Evolutionary conservation across 2,329 filamentous ascomycete species (phyloP).

Genomic region (Aspergillus pseudonomiae): DNA sequence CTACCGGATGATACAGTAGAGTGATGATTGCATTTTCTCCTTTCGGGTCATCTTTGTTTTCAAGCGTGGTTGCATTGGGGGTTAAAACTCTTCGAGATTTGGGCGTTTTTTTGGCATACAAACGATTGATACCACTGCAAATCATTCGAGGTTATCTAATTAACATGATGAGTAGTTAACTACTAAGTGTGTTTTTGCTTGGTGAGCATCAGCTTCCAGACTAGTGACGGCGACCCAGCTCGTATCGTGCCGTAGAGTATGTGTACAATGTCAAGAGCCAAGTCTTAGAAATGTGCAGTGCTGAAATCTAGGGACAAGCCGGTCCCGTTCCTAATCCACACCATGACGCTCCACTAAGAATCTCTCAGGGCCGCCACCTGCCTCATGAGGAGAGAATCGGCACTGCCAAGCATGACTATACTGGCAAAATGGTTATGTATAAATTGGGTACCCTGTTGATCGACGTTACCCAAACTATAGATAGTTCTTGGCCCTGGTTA

Average conservation of each 20-base stretch:
- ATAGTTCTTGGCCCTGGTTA: conserved; percentile 4
- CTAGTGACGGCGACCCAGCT: not conserved
- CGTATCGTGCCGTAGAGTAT: not conserved
- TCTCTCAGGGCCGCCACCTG: not conserved
- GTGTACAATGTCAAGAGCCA: not conserved
- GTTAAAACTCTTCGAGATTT: not conserved
- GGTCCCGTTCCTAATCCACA: not conserved
- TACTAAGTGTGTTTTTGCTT: not conserved
- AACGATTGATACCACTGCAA: conserved; percentile 1
- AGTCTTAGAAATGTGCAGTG: not conserved
- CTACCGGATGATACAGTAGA: conserved; percentile 38
- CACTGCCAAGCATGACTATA: conserved; percentile 3
- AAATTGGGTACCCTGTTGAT: conserved; percentile 8
- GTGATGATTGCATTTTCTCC: conserved; percentile 21
- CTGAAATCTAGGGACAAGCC: not conserved
- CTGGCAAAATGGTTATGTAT: conserved; percentile 1
- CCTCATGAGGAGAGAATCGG: conserved; percentile 6
- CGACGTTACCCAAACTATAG: not conserved
- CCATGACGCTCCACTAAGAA: not conserved
- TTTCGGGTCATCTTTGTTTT: conserved; percentile 16
- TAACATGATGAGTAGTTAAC: not conserved
- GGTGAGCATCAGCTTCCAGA: not conserved
- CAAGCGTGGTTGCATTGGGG: conserved; percentile 17
- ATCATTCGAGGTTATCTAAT: not conserved
- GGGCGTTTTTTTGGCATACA: conserved; percentile 2